phyloP scores from a whole-genome alignment of 2,329 filamentous ascomycete genomes.

The Xylaria sp. region DNA sequence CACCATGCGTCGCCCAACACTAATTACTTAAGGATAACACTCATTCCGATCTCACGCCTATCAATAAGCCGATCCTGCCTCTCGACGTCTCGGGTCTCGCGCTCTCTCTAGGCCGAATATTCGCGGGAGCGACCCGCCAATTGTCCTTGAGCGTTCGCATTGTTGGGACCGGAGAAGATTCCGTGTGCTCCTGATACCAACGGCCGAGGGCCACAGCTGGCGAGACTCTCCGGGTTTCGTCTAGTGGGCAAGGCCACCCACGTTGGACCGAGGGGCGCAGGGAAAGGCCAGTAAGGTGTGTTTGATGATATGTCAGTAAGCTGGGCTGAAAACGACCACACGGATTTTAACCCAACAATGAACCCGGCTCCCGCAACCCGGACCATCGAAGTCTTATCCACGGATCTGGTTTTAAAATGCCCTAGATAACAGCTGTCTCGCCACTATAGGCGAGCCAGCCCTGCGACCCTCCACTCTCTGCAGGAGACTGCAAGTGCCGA shows the following conservation, averaged over 20 bases:
- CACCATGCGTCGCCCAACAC: constrained; percentile 12
- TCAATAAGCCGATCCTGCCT: constrained; percentile 5
- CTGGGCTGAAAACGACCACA: constrained; percentile 25
- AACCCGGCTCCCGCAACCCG: constrained; percentile 20
- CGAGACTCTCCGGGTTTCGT: constrained; percentile 7
- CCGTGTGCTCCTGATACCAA: constrained; percentile 15
- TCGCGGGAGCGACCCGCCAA: constrained; percentile 9
- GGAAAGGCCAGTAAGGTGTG: constrained; percentile 3
- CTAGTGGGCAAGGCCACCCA: constrained; percentile 9
- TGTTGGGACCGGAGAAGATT: constrained; percentile 17
- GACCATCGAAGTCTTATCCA: constrained; percentile 24
- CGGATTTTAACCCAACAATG: constrained; percentile 21
- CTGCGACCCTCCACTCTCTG: constrained; percentile 20
- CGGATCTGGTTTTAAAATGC: constrained; percentile 25
- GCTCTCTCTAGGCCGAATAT: not conserved
- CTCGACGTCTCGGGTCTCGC: constrained; percentile 23
- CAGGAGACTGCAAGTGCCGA: constrained; percentile 20
- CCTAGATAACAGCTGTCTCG: constrained; percentile 10
- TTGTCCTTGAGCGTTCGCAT: constrained; percentile 4
- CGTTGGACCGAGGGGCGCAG: constrained; percentile 3
- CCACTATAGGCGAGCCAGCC: constrained; percentile 10
- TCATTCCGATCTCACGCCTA: constrained; percentile 13
- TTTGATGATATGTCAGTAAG: constrained; percentile 9
- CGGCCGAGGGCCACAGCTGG: constrained; percentile 10
- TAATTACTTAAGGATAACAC: constrained; percentile 3